Conservation (phyloP, 768 basidiomycete genomes). For the Podaxis sp. region DNA sequence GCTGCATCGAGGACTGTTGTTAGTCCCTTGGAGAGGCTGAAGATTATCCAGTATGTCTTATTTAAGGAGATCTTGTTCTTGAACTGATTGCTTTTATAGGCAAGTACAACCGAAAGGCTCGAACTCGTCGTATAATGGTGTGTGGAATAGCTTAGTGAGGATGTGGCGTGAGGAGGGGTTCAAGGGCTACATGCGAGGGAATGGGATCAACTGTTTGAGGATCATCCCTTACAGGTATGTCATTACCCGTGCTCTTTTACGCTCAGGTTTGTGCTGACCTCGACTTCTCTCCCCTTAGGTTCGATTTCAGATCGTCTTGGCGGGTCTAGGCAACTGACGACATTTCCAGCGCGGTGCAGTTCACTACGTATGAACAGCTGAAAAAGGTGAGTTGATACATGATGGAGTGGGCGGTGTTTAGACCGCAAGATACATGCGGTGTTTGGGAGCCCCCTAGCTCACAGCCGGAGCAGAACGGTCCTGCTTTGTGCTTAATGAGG, state of each 20-base stretch:
- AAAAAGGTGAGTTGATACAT: conserved; percentile 63
- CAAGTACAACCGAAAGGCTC: conserved; percentile 82
- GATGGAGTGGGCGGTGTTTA: neutral
- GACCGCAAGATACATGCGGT: neutral
- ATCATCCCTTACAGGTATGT: conserved; percentile 85
- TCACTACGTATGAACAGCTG: conserved; percentile 86
- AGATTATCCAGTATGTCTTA: conserved; percentile 90
- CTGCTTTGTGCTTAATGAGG: neutral
- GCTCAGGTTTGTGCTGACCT: conserved; percentile 11
- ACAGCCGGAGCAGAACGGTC: neutral
- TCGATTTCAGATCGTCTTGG: neutral
- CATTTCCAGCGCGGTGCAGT: conserved; percentile 69
- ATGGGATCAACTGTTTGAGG: conserved; percentile 85
- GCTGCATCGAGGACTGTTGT: conserved; percentile 89
- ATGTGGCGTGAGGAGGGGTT: conserved; percentile 97
- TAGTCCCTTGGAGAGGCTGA: conserved; percentile 86
- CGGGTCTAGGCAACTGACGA: neutral
- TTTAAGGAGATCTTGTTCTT: conserved; percentile 12
- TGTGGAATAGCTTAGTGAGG: conserved; percentile 78
- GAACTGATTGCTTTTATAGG: conserved; percentile 38
- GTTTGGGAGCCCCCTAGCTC: neutral
- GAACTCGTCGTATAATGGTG: conserved; percentile 74
- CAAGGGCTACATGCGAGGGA: conserved; percentile 91
- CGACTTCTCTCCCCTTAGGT: neutral
- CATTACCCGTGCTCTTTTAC: conserved; percentile 16